A percentile compares a stretch with the other conserved stretches of the same genome.
Conservation (phyloP, 176 grass and related monocot species). For the Ensete ventricosum region DNA sequence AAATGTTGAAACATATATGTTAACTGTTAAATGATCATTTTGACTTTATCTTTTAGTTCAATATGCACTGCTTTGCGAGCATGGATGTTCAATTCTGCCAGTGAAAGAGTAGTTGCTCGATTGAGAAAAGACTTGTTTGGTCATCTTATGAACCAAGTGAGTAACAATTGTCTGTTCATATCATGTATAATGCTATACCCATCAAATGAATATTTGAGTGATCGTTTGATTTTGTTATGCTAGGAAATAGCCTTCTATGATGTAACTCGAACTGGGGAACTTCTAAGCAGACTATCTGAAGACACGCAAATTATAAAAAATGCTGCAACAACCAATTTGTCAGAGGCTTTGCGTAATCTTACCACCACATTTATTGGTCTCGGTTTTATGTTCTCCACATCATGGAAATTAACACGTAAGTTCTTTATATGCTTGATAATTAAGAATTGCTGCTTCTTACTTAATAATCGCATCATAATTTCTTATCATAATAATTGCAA, state of each 20-base stretch:
- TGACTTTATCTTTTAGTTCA: conserved; percentile 52
- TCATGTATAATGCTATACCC: background rate
- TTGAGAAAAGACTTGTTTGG: conserved; percentile 93
- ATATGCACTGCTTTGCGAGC: conserved; percentile 68
- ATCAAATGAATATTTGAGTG: background rate
- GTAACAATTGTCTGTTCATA: conserved; percentile 5
- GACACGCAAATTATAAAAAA: conserved; percentile 99
- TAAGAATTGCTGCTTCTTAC: background rate
- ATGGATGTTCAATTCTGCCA: conserved; percentile 93
- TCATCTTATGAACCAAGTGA: conserved; percentile 89
- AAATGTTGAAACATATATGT: conserved; percentile 3
- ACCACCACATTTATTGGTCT: conserved; percentile 86
- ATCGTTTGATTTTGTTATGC: background rate
- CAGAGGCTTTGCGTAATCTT: conserved; percentile 80
- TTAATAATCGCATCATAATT: background rate
- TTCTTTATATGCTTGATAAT: conserved; percentile 17
- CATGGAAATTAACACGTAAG: conserved; percentile 96
- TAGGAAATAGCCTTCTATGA: conserved; percentile 99
- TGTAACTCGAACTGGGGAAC: conserved; percentile 90
- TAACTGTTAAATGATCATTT: conserved; percentile 9
- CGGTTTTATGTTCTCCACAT: conserved; percentile 93
- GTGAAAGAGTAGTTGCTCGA: conserved; percentile 89
- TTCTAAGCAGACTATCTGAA: conserved; percentile 94
- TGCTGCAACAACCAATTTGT: conserved; percentile 93
- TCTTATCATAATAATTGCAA: background rate